Percentiles rank a stretch among this genome's conserved stretches.
These are phyloP conservation scores for Pestalotiopsis sp. DNA, from an alignment of 2,329 filamentous ascomycete genomes.

Conservation along the genomic window DNA sequence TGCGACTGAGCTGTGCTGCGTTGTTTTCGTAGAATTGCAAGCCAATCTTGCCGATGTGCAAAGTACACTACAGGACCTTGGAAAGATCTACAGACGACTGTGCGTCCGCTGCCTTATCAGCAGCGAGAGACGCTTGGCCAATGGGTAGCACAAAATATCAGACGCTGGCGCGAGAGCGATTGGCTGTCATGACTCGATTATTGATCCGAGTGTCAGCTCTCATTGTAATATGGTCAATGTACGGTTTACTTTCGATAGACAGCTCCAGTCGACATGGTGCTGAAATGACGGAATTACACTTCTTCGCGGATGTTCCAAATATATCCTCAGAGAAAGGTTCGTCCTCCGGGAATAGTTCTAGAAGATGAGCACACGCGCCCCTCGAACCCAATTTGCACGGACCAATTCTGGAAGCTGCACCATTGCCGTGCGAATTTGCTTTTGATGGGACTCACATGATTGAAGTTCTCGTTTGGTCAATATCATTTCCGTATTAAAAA, in stretches of 20 bases:
- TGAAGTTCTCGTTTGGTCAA: background rate
- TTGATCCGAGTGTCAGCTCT: background rate
- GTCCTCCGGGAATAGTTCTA: background rate
- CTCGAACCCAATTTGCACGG: background rate
- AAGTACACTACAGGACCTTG: background rate
- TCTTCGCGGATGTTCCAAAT: background rate
- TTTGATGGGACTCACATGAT: background rate
- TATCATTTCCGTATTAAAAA: background rate
- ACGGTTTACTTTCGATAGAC: background rate
- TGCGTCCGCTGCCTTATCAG: background rate
- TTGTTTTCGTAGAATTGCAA: background rate
- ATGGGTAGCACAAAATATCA: background rate
- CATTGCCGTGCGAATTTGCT: background rate
- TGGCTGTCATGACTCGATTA: background rate
- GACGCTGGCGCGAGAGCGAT: background rate
- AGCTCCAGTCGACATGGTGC: background rate
- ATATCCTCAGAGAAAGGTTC: background rate
- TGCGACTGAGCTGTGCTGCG: background rate
- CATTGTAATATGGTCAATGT: background rate
- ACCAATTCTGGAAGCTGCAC: background rate
- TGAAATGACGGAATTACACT: background rate
- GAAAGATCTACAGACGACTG: background rate
- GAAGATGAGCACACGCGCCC: background rate
- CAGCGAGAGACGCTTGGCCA: background rate
- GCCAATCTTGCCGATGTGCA: background rate